phyloP scores from a whole-genome alignment of 1,284 basidiomycete species.

The Naganishia albida region DNA sequence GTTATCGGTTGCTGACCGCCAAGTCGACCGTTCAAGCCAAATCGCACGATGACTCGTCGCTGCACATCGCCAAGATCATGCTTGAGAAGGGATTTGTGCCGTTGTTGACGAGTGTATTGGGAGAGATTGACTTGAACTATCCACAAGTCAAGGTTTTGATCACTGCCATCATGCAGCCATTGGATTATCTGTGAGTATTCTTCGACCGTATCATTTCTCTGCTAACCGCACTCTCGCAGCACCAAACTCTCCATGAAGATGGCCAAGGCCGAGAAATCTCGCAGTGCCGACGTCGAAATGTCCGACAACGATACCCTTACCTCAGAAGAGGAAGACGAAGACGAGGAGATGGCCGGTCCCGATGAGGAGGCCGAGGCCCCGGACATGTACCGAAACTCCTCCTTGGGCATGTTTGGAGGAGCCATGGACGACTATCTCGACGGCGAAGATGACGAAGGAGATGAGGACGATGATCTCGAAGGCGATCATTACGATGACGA shows the following conservation, averaged over 20 bases:
- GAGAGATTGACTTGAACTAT: slow-evolving; percentile 94
- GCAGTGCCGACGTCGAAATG: slow-evolving; percentile 62
- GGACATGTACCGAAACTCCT: slow-evolving; percentile 94
- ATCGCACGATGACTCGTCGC: slow-evolving; percentile 73
- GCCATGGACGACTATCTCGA: slow-evolving; percentile 50
- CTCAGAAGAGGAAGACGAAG: slow-evolving; percentile 60
- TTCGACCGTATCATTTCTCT: background rate
- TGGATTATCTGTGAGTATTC: slow-evolving; percentile 78
- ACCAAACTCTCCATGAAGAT: slow-evolving; percentile 97
- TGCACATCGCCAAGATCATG: slow-evolving; percentile 97
- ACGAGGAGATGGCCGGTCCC: slow-evolving; percentile 64
- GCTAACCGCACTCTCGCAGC: slow-evolving; percentile 54
- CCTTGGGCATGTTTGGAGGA: slow-evolving; percentile 88
- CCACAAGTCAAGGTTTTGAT: slow-evolving; percentile 86
- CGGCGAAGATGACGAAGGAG: slow-evolving; percentile 65
- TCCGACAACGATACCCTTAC: slow-evolving; percentile 48
- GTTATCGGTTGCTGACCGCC: slow-evolving; percentile 81
- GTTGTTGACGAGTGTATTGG: slow-evolving; percentile 81
- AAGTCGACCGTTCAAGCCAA: slow-evolving; percentile 62
- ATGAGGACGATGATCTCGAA: slow-evolving; percentile 70
- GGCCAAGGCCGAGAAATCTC: slow-evolving; percentile 75
- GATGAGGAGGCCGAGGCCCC: slow-evolving; percentile 72
- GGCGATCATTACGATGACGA: slow-evolving; percentile 81
- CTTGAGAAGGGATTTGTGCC: slow-evolving; percentile 95
- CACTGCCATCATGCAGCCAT: slow-evolving; percentile 78